A percentile compares a stretch with the other conserved stretches of the same genome.
Conservation (phyloP, 345 rosid species). For the Brassica nigra region DNA sequence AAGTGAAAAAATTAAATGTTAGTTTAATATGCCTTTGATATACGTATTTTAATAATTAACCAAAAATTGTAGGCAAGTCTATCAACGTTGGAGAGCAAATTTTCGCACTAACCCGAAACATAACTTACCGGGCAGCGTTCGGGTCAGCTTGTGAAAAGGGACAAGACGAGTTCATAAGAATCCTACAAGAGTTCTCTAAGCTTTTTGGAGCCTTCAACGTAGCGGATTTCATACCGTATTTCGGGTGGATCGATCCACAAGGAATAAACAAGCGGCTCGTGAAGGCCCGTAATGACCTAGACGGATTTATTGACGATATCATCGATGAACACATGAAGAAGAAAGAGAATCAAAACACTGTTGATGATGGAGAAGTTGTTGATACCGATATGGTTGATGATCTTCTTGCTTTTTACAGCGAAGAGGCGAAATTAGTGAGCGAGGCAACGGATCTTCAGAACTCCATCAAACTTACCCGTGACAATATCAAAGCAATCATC, state of each 20-base stretch:
- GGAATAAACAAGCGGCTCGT: constrained; percentile 61
- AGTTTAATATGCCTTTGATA: background rate
- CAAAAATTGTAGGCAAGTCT: constrained; percentile 31
- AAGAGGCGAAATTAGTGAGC: constrained; percentile 56
- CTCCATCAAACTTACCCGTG: constrained; percentile 67
- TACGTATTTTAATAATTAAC: background rate
- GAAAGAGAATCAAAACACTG: constrained; percentile 20
- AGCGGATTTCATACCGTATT: constrained; percentile 80
- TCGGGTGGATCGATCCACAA: constrained; percentile 77
- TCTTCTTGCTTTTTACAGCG: constrained; percentile 73
- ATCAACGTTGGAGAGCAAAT: constrained; percentile 78
- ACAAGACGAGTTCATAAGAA: constrained; percentile 73
- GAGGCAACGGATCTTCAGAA: constrained; percentile 69
- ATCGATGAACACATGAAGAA: constrained; percentile 79
- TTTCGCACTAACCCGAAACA: constrained; percentile 71
- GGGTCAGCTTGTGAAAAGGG: constrained; percentile 64
- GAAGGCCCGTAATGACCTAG: constrained; percentile 70
- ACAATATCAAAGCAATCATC: constrained; percentile 91
- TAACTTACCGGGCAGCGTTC: constrained; percentile 84
- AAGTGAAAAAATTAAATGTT: background rate
- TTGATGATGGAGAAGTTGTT: constrained; percentile 39
- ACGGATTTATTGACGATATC: constrained; percentile 73
- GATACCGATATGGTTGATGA: constrained; percentile 91
- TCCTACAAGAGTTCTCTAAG: constrained; percentile 95
- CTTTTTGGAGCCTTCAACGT: constrained; percentile 94